Conservation (phyloP, 371 early-diverging fungal species). For the Mucor irregularis region DNA sequence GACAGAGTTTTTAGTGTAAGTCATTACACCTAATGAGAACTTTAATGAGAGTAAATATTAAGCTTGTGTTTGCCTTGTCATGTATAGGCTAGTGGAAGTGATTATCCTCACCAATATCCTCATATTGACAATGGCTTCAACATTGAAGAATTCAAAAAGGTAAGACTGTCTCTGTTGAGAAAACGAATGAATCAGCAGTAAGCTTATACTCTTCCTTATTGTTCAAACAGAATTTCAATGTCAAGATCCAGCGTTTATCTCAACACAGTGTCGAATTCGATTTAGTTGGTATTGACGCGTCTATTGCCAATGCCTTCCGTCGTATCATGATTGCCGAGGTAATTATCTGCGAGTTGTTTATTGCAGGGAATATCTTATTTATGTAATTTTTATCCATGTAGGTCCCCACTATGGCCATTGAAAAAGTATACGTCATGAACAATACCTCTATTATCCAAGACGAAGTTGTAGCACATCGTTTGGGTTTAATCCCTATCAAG, state of each 20-base stretch:
- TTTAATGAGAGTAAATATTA: background rate
- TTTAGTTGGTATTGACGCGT: constrained; percentile 90
- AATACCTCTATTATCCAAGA: constrained; percentile 97
- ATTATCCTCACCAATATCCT: constrained; percentile 66
- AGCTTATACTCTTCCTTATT: background rate
- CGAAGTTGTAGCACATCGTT: constrained; percentile 96
- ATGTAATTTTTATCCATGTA: constrained; percentile 15
- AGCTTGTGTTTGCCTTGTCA: background rate
- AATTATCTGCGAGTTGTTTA: background rate
- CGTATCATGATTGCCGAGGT: constrained; percentile 95
- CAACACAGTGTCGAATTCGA: constrained; percentile 91
- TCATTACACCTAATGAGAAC: background rate
- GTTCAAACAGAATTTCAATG: constrained; percentile 66
- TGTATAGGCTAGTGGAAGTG: constrained; percentile 65
- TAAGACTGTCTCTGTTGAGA: constrained; percentile 30
- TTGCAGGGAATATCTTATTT: background rate
- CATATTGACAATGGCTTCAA: constrained; percentile 56
- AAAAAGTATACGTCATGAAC: constrained; percentile 92
- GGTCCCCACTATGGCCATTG: constrained; percentile 98
- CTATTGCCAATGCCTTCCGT: constrained; percentile 96
- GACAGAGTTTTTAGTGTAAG: constrained; percentile 64
- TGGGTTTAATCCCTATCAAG: constrained; percentile 96
- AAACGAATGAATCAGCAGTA: too few relatives aligned
- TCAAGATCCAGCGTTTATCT: constrained; percentile 70
- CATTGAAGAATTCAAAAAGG: constrained; percentile 67